Evolutionary conservation across 2,329 filamentous ascomycete species (phyloP).

Genomic region (Hypoxylon rubiginosum): DNA sequence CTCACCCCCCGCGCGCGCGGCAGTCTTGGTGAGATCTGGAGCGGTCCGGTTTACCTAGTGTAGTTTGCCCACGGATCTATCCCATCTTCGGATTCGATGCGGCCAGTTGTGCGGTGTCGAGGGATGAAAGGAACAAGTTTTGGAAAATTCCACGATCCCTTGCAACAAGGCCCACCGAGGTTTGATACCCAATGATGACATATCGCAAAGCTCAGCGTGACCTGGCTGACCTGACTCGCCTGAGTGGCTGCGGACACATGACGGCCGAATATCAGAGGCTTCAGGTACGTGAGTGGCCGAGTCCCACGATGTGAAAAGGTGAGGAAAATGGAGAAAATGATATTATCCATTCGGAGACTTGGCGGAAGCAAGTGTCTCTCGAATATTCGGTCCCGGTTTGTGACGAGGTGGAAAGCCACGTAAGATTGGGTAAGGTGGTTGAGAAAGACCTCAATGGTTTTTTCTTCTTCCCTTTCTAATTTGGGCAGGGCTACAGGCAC

Average conservation of each 20-base stretch:
- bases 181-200: constrained; percentile 46
- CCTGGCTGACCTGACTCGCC: constrained; percentile 37
- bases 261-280: constrained; percentile 37
- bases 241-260: constrained; percentile 35
- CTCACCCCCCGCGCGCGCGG: constrained; percentile 17
- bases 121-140: constrained; percentile 34
- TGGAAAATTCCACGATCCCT: constrained; percentile 45
- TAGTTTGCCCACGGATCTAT: constrained; percentile 34
- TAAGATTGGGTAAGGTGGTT: constrained; percentile 40
- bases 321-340: constrained; percentile 20
- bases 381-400: constrained; percentile 26
- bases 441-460: constrained; percentile 14
- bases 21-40: constrained; percentile 39
- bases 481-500: constrained; percentile 35
- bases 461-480: constrained; percentile 7
- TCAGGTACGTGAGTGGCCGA: constrained; percentile 35
- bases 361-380: constrained; percentile 17
- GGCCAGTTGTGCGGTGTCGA: constrained; percentile 20
- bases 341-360: constrained; percentile 33
- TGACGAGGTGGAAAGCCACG: constrained; percentile 33
- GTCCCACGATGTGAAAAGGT: constrained; percentile 30
- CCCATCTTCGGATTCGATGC: constrained; percentile 25
- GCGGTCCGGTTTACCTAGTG: constrained; percentile 43
- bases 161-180: constrained; percentile 30
- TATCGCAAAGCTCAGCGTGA: constrained; percentile 35